Evolutionary conservation across 192 early-diverging fungal genomes (phyloP).

Genomic region (Haplosporangium gracile): DNA sequence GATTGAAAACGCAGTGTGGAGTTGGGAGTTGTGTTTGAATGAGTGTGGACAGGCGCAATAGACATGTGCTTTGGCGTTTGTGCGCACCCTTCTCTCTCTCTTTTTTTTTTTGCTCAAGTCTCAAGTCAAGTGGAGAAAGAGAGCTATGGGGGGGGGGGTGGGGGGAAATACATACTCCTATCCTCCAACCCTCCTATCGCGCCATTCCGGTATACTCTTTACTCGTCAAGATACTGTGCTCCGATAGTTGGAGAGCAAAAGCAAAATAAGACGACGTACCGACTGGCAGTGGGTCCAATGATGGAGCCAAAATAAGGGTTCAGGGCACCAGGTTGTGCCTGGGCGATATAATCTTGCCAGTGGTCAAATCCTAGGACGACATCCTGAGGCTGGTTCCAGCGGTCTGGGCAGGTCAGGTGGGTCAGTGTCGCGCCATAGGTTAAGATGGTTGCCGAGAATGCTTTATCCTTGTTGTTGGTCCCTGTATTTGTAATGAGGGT

Average conservation of each 20-base stretch:
- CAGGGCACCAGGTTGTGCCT: conserved; percentile 48
- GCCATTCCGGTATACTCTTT: background rate
- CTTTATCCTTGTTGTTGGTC: background rate
- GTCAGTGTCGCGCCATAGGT: conserved; percentile 79
- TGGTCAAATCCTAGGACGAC: conserved; percentile 82
- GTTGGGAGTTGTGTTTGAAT: background rate
- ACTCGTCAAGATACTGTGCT: background rate
- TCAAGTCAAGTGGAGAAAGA: background rate
- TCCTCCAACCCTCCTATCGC: background rate
- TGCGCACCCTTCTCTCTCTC: background rate
- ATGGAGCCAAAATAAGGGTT: conserved; percentile 84
- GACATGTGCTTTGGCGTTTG: background rate
- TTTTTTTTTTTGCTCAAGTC: background rate
- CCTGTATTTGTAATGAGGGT: background rate
- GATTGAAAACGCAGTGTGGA: conserved; percentile 1
- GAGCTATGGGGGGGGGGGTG: no score
- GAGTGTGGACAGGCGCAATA: background rate
- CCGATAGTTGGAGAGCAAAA: background rate
- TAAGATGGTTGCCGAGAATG: conserved; percentile 57
- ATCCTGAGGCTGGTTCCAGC: conserved; percentile 66
- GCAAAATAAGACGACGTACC: conserved; percentile 46
- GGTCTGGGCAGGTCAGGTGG: conserved; percentile 71
- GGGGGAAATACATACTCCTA: background rate
- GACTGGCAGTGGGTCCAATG: conserved; percentile 82
- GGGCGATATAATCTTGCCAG: conserved; percentile 60